Base-by-base conservation (phyloP, 345 rosid species). In the Angophora floribunda region DNA sequence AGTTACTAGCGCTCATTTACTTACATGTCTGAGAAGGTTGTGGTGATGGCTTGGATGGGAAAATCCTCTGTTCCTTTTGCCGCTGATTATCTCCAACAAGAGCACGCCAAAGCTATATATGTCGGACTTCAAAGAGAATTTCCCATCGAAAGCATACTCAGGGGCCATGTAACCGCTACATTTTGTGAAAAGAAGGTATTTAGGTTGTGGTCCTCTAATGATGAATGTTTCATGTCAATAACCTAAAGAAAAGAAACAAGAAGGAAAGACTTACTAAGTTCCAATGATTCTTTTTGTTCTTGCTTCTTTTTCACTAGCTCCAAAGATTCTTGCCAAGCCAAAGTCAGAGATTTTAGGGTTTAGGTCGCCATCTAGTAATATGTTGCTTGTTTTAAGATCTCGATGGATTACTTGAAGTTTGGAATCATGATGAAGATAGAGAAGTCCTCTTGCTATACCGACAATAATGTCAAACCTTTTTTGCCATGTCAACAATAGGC, bases 261-360 rank as follows among this genome's bases (percentile, higher is more conserved):
- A 36, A 36, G 41, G 41, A 36, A 26, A 26, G 78, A 91, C 94
- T 92, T 91, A 94, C 95, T 90, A 90, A 50, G 95, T 93, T 36
- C 93, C 95, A 21, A 92, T 92, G 49, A 92, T 88, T 61, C 91
- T 85, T 28, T 87, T 91, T 10, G 94, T 94, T 85, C 90, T 93
- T 51, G 90, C 95, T 91, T 78, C 87, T 32, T 86, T 91, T 79
- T 91, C 91, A 57, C 93, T 87, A 0, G 90, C 94, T 30, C 91
- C 90, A 87, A 94, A 92, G 61, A 94, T 94, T 90, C 92, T 89
- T 32, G 95, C 95, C 91, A 93, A 49, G 36, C 96, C 95, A 86
- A 92, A 94, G 87, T 94, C 93, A 0, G 94, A 92, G 47, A 94
- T 95, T 88, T 93, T 93, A 1, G 94, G 94, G 22, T 90, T 93